Percentiles rank a stretch among this genome's conserved stretches.
Evolutionary conservation across 2,329 filamentous ascomycete species (phyloP).

Genomic region (Aspergillus nomiae): DNA sequence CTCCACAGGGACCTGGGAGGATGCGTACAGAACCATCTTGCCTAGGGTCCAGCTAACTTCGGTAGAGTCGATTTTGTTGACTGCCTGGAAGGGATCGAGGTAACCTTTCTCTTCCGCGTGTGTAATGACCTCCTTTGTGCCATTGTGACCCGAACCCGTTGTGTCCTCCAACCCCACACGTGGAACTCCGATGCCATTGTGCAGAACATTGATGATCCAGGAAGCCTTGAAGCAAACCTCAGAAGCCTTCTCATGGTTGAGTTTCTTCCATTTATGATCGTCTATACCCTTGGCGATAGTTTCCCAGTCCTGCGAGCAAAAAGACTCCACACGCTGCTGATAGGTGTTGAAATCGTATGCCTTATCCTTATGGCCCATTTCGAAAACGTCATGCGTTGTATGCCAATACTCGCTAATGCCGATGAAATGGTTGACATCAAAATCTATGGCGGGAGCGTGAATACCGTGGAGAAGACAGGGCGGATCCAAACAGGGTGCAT

Average conservation of each 20-base stretch:
- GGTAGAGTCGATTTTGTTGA: slow-evolving; percentile 86
- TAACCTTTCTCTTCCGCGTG: slow-evolving; percentile 74
- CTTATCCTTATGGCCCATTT: slow-evolving; percentile 71
- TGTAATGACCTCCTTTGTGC: slow-evolving; percentile 69
- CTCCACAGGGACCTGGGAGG: slow-evolving; percentile 76
- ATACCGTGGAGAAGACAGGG: slow-evolving; percentile 90
- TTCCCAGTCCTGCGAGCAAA: slow-evolving; percentile 82
- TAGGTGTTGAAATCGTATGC: slow-evolving; percentile 91
- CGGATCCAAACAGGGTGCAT: slow-evolving; percentile 76
- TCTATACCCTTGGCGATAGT: slow-evolving; percentile 69
- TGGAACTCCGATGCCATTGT: slow-evolving; percentile 89
- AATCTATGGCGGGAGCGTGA: slow-evolving; percentile 93
- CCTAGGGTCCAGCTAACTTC: slow-evolving; percentile 98
- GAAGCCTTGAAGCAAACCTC: slow-evolving; percentile 97
- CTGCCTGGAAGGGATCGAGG: slow-evolving; percentile 83
- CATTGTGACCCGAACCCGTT: slow-evolving; percentile 60
- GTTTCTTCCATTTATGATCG: slow-evolving; percentile 70
- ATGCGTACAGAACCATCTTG: slow-evolving; percentile 93
- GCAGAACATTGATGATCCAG: slow-evolving; percentile 95
- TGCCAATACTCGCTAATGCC: slow-evolving; percentile 99
- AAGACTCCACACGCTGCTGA: slow-evolving; percentile 78
- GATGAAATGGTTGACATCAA: slow-evolving; percentile 95
- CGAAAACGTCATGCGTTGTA: slow-evolving; percentile 92
- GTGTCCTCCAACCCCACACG: slow-evolving; percentile 74
- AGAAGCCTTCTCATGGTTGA: slow-evolving; percentile 71